Conservation (phyloP, 306 rosid genomes). For the Coriaria nepalensis region DNA sequence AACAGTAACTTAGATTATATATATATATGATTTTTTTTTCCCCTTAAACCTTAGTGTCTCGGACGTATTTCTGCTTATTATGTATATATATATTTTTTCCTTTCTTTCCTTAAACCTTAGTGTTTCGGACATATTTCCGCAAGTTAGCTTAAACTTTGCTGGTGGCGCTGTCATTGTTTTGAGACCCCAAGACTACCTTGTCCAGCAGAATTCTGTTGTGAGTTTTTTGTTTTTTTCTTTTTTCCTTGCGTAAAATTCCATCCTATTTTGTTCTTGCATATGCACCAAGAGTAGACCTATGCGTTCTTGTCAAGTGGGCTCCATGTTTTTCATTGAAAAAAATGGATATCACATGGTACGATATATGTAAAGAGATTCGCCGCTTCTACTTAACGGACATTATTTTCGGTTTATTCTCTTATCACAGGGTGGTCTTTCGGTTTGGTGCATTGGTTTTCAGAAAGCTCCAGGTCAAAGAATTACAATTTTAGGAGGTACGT, state of each 20-base stretch:
- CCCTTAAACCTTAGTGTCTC: conserved; percentile 28
- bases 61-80: conserved; percentile 77
- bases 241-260: too few relatives aligned
- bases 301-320: too few relatives aligned
- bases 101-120: conserved; percentile 18
- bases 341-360: too few relatives aligned
- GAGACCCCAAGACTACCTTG: conserved; percentile 83
- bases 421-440: conserved; percentile 50
- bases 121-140: conserved; percentile 65
- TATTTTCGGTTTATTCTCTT: too few relatives aligned
- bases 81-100: conserved; percentile 7
- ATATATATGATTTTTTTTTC: conserved; percentile 4
- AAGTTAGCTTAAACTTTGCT: conserved; percentile 80
- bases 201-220: conserved; percentile 71
- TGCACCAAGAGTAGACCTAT: too few relatives aligned
- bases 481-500: conserved; percentile 96
- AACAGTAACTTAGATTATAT: too few relatives aligned
- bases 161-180: conserved; percentile 63
- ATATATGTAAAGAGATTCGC: too few relatives aligned
- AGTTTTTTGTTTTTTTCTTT: too few relatives aligned
- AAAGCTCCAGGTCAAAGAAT: conserved; percentile 59
- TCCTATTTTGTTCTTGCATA: too few relatives aligned
- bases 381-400: too few relatives aligned
- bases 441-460: conserved; percentile 95
- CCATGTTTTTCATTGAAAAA: too few relatives aligned